A percentile compares a stretch with the other conserved stretches of the same genome.
These are phyloP conservation scores for Glomus cerebriforme DNA, from an alignment of 192 early-diverging fungal genomes.

Conservation along the genomic window DNA sequence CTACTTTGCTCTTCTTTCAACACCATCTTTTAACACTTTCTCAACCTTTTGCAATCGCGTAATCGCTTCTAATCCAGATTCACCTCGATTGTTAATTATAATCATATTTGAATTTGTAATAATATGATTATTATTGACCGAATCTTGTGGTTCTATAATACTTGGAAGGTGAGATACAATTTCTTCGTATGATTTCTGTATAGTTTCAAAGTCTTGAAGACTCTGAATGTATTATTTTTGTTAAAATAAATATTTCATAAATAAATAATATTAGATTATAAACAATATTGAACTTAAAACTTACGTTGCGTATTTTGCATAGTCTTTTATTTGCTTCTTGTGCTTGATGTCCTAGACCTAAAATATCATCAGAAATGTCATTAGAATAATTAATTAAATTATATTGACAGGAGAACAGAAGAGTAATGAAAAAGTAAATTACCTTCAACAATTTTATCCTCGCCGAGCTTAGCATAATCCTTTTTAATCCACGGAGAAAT, in stretches of 20 bases:
- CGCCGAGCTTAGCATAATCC: background rate
- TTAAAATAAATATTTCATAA: background rate
- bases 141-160: background rate
- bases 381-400: too few species aligned
- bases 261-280: background rate
- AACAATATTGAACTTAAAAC: background rate
- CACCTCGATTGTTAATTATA: conserved; percentile 22
- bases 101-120: background rate
- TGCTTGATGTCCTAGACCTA: background rate
- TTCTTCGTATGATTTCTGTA: conserved; percentile 25
- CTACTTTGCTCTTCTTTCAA: conserved; percentile 10
- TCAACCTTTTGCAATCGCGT: conserved; percentile 1
- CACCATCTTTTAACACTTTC: conserved; percentile 4
- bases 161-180: conserved; percentile 13
- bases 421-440: background rate
- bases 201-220: conserved; percentile 15
- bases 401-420: too few species aligned
- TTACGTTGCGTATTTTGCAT: background rate
- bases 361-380: background rate
- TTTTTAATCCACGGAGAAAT: conserved; percentile 5
- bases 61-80: conserved; percentile 25
- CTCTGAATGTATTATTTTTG: background rate
- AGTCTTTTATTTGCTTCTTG: conserved; percentile 13
- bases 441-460: background rate
- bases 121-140: background rate